Evolutionary conservation across 129 eudicot species (phyloP), one percentile per base, ranked within the genome.

Genomic region (Flaveria ramosissima): DNA sequence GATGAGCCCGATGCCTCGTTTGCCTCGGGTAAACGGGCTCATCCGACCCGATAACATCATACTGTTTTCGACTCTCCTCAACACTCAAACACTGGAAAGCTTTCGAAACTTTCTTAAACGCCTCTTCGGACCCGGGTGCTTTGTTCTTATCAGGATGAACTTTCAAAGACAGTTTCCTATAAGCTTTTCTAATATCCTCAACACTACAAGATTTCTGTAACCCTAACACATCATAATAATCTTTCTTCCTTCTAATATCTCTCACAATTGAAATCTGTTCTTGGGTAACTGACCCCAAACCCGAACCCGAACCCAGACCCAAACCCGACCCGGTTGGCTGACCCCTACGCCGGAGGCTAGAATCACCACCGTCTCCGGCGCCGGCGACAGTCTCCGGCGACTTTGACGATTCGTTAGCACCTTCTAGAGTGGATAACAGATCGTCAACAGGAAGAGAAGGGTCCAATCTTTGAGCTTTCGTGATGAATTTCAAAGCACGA

Each of bases 131-230:
- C 3, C 96, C 96, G 0, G 93, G 93, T 2, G 96, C 96, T 24
- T 78, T 78, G 66, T 90, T 90, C 76, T 90, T 90, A 78, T 90
- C 96, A 2, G 96, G 96, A 84, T 90, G 96, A 68, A 90, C 96
- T 75, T 90, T 90, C 63, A 90, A 72, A 0, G 96, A 90, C 48
- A 90, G 19, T 68, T 90, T 90, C 62, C 96, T 52, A 81, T 90
- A 90, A 3, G 93, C 92, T 85, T 90, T 90, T 39, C 89, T 78
- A 60, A 88, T 72, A 81, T 90, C 96, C 55, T 90, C 96, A 73
- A 87, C 90, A 26, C 80, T 80, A 74, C 91, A 88, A 30, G 73
- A 72, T 62, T 88, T 90, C 51, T 86, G 88, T 27, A 90, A 19
- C 23, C 96, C 96, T 70, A 90, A 78, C 2, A 90, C 86, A 76